Evolutionary conservation across 352 stramenopile species (phyloP), one percentile per base, ranked within the genome.

Genomic region (Pythium myriotylum): DNA sequence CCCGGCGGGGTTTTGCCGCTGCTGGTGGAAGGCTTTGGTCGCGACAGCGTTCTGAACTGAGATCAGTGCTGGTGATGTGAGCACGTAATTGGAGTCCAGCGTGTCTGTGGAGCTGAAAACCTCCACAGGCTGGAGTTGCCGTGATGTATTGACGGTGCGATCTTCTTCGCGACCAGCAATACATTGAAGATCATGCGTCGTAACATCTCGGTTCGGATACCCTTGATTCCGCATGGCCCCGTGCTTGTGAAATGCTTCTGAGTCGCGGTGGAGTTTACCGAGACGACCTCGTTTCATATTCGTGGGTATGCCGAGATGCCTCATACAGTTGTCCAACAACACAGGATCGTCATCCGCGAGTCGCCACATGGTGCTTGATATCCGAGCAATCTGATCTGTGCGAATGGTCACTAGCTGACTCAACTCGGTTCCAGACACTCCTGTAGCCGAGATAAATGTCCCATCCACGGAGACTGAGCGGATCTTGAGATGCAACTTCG

Each of bases 61-160:
- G 24, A 89, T 74, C 12, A 87, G 41, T 9, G 62, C 64, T 4
- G 72, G 72, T 0, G 79, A 74, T 6, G 79, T 71, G 24, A 91
- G 65, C 46, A 91, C 81, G 59, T 89, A 91, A 67, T 91, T 91
- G 43, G 79, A 68, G 62, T 91, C 76, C 19, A 84, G 37, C n/a
- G 79, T 84, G 37, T 82, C 68, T n/a, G 76, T 84, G 6, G 74
- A 66, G 48, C 62, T 73, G 46, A 86, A 91, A 29, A 87, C 50
- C 29, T 85, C 69, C 16, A 91, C 65, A 4, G 72, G 27, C 12
- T 65, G 66, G 0, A 46, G 26, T 4, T 53, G 9, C 55, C 62
- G n/a, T 14, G 37, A 33, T 8, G 40, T 19, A 40, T 27, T 0
- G 4, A 6, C 8, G 3, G 9, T 20, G 39, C 50, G 40, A 55